These are phyloP conservation scores for Zhuliangozyma parablackwelliae DNA, from an alignment of 1,139 yeast genomes.

Conservation along the genomic window DNA sequence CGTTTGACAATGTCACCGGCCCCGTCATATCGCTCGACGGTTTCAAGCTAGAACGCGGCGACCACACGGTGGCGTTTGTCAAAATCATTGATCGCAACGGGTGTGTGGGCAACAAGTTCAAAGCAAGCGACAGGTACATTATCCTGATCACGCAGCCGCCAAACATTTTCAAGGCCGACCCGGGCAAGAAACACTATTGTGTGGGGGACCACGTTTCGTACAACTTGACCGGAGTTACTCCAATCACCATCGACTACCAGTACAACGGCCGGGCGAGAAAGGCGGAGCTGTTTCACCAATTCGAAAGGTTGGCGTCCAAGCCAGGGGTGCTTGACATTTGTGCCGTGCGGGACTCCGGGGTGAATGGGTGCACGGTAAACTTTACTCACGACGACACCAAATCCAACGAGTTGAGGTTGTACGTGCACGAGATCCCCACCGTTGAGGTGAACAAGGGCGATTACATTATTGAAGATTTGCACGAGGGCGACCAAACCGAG, in stretches of 20 bases:
- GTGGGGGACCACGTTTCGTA: conserved; percentile 88
- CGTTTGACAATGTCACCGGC: conserved; percentile 14
- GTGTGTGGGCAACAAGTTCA: conserved; percentile 48
- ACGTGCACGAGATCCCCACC: conserved; percentile 79
- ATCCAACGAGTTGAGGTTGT: conserved; percentile 42
- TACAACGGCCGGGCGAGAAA: conserved; percentile 62
- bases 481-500: conserved; percentile 84
- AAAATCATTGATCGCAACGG: conserved; percentile 67
- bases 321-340: conserved; percentile 72
- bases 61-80: conserved; percentile 54
- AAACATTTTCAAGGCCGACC: conserved; percentile 42
- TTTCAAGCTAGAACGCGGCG: conserved; percentile 30
- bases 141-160: conserved; percentile 77
- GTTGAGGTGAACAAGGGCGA: conserved; percentile 85
- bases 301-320: conserved; percentile 69
- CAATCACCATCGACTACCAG: conserved; percentile 68
- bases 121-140: conserved; percentile 29
- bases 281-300: conserved; percentile 54
- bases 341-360: conserved; percentile 71
- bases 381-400: conserved; percentile 40
- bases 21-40: conserved; percentile 13
- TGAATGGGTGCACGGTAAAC: conserved; percentile 62
- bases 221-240: conserved; percentile 72
- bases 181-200: conserved; percentile 54
- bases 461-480: conserved; percentile 68